These are phyloP conservation scores for Alliaria petiolata DNA, from an alignment of 345 rosid genomes.

Conservation along the genomic window DNA sequence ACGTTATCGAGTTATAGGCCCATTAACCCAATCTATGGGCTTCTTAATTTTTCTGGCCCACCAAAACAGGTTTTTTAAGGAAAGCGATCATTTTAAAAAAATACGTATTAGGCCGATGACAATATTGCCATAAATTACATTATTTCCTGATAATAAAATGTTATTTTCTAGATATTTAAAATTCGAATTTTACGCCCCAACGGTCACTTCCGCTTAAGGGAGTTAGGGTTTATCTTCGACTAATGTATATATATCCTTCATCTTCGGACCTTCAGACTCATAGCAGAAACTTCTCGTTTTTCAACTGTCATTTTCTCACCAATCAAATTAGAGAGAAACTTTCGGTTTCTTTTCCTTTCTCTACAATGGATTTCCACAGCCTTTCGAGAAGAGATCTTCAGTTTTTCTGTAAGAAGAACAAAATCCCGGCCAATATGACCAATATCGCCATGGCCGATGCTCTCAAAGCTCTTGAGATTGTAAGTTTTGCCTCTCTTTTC, in stretches of 20 bases:
- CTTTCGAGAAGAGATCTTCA: constrained; percentile 87
- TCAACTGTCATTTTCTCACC: constrained; percentile 20
- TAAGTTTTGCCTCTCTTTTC: constrained; percentile 20
- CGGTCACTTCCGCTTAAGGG: constrained; percentile 39
- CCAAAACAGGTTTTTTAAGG: not conserved
- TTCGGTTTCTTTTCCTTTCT: not conserved
- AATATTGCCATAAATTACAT: too few relatives aligned
- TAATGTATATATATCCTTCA: constrained; percentile 22
- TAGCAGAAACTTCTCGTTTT: constrained; percentile 29
- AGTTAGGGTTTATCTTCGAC: constrained; percentile 31
- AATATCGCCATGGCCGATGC: constrained; percentile 92
- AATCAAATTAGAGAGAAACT: not conserved
- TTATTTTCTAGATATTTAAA: constrained; percentile 28
- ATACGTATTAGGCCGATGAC: too few relatives aligned
- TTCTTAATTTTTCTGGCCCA: constrained; percentile 8
- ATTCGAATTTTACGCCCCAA: constrained; percentile 42
- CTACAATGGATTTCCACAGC: constrained; percentile 70
- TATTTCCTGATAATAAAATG: not conserved
- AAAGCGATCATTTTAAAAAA: not conserved
- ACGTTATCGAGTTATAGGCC: constrained; percentile 23
- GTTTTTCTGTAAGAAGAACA: constrained; percentile 87
- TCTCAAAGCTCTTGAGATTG: constrained; percentile 66
- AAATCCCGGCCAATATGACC: constrained; percentile 84
- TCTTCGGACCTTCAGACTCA: constrained; percentile 1
- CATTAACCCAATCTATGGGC: not conserved